These are phyloP conservation scores for Sparassis latifolia DNA, from an alignment of 1,284 basidiomycete genomes.

Conservation along the genomic window DNA sequence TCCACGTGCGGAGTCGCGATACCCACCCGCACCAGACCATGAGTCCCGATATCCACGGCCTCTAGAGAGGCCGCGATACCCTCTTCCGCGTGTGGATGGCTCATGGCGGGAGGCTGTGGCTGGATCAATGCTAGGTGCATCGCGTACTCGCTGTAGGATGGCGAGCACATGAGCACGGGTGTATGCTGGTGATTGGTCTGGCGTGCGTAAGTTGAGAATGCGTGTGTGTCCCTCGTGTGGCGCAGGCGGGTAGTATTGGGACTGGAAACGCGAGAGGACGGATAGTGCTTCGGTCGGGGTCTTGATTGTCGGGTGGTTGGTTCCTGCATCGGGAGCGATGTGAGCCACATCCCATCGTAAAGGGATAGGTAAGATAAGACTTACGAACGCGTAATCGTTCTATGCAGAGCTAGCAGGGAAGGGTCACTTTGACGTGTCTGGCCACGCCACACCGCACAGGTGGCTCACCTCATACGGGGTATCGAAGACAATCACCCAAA, in stretches of 20 bases:
- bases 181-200: slow-evolving; percentile 45
- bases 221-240: slow-evolving; percentile 55
- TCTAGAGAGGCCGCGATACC: no score
- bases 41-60: no score
- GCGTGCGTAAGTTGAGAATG: slow-evolving; percentile 44
- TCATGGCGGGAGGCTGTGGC: no score
- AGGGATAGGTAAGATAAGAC: slow-evolving; percentile 17
- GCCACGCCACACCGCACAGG: not conserved
- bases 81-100: no score
- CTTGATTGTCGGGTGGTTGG: slow-evolving; percentile 64
- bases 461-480: slow-evolving; percentile 60
- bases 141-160: slow-evolving; percentile 44
- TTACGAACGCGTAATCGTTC: slow-evolving; percentile 43
- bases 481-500: slow-evolving; percentile 69
- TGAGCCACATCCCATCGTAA: not conserved
- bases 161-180: slow-evolving; percentile 42
- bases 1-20: no score
- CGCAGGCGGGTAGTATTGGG: slow-evolving; percentile 47
- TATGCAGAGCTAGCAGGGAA: slow-evolving; percentile 42
- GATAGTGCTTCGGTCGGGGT: slow-evolving; percentile 45
- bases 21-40: no score
- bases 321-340: slow-evolving; percentile 37
- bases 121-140: slow-evolving; percentile 25
- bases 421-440: not conserved
- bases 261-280: slow-evolving; percentile 53